These are phyloP conservation scores for Monosporascus sp. DNA, from an alignment of 2,329 filamentous ascomycete species.

Conservation along the genomic window DNA sequence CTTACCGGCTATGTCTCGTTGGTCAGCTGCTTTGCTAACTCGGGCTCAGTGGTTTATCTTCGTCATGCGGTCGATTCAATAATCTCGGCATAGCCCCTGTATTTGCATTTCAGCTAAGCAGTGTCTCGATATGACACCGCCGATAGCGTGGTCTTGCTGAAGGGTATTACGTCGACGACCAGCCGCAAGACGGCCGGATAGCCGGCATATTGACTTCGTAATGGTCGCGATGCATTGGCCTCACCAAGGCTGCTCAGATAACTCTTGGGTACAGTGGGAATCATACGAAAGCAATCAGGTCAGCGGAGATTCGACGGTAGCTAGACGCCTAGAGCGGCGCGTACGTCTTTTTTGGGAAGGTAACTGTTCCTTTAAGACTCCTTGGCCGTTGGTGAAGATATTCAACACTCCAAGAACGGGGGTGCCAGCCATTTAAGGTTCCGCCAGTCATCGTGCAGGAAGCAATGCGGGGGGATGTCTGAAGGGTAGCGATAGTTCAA, in stretches of 20 bases:
- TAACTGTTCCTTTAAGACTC: background rate
- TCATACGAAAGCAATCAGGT: background rate
- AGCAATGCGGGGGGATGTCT: background rate
- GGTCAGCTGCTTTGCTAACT: background rate
- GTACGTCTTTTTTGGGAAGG: background rate
- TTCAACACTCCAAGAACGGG: background rate
- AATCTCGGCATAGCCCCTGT: background rate
- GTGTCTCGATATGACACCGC: background rate
- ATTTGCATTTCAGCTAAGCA: background rate
- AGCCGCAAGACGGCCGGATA: background rate
- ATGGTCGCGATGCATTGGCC: background rate
- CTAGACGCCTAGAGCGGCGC: background rate
- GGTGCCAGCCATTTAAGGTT: background rate
- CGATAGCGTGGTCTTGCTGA: background rate
- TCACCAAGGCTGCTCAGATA: background rate
- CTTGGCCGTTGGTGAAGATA: background rate
- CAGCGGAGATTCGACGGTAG: background rate
- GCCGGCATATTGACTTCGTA: background rate
- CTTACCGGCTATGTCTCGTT: background rate
- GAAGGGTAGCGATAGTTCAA: too few relatives aligned
- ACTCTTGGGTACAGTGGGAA: background rate
- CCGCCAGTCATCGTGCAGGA: background rate
- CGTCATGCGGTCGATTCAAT: background rate
- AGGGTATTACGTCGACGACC: background rate
- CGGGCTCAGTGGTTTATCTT: background rate